phyloP scores from a whole-genome alignment of 164 flowering plant species.

The Warburgia ugandensis region DNA sequence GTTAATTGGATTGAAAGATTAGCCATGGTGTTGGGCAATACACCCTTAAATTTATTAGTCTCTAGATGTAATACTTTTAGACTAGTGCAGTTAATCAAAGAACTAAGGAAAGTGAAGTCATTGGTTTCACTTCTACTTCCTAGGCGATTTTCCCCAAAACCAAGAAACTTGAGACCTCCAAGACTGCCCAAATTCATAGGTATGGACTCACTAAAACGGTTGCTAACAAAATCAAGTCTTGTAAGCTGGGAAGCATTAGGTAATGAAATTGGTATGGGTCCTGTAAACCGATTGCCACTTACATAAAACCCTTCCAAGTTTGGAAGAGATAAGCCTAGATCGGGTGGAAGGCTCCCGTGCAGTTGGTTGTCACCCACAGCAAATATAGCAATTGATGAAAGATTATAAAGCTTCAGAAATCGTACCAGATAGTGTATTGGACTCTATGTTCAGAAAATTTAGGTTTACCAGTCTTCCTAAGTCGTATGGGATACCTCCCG shows the following conservation, averaged over 20 bases:
- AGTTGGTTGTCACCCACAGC: too few species aligned
- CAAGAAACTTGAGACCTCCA: not conserved
- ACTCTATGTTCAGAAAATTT: too few species aligned
- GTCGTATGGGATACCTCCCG: not conserved
- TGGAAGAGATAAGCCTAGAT: too few species aligned
- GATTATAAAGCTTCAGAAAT: not conserved
- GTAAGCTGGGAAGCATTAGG: not conserved
- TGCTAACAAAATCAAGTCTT: not conserved
- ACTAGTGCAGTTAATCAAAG: slow-evolving; percentile 28
- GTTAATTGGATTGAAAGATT: slow-evolving; percentile 27
- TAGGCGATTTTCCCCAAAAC: not conserved
- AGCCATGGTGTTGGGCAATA: too few species aligned
- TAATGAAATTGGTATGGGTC: not conserved
- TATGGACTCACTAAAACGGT: too few species aligned
- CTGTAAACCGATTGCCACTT: not conserved
- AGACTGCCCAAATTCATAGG: not conserved
- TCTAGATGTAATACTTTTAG: slow-evolving; percentile 29
- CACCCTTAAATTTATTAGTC: slow-evolving; percentile 34
- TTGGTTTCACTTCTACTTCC: not conserved
- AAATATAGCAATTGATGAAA: not conserved
- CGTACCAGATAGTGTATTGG: not conserved
- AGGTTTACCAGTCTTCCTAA: too few species aligned
- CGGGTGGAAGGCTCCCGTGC: not conserved
- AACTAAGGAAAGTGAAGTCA: slow-evolving; percentile 24
- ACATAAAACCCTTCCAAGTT: not conserved